Evolutionary conservation across 176 grass and related monocot species (phyloP).

Genomic region (Aegilops tauschii): DNA sequence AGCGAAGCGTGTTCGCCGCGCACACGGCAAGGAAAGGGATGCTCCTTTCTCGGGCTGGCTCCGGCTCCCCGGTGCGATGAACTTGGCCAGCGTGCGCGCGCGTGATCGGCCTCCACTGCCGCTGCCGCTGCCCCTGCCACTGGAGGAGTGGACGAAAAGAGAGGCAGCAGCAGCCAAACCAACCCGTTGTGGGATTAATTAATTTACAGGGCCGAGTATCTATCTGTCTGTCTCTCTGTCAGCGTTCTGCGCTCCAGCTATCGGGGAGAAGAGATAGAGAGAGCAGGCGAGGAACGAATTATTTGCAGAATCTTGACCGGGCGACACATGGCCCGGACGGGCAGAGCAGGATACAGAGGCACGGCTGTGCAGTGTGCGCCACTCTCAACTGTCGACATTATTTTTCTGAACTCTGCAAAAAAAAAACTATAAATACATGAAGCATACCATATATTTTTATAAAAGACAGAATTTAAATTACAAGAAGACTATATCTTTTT

Average conservation of each 20-base stretch:
- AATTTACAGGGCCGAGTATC: neutral
- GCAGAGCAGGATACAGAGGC: conserved; percentile 13
- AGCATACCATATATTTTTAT: too few species aligned
- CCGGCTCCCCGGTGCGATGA: conserved; percentile 21
- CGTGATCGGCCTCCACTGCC: too few species aligned
- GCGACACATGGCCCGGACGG: neutral
- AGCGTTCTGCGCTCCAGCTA: conserved; percentile 51
- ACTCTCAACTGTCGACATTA: neutral
- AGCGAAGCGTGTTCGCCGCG: conserved; percentile 32
- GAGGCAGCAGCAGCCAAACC: neutral
- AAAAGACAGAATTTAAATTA: too few species aligned
- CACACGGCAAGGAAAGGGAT: conserved; percentile 29
- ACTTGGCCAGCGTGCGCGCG: neutral
- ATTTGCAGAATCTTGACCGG: conserved; percentile 31
- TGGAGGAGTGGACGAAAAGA: neutral
- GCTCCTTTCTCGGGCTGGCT: neutral
- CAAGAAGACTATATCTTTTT: too few species aligned
- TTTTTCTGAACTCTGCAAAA: too few species aligned
- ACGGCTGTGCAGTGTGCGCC: neutral
- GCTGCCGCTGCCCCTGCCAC: neutral
- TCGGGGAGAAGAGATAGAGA: neutral
- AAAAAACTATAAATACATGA: too few species aligned
- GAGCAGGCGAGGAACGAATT: neutral
- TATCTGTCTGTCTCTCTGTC: neutral
- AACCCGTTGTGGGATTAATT: neutral